Percentiles rank a stretch among this genome's conserved stretches.
Evolutionary conservation across 1,284 basidiomycete genomes (phyloP).

Genomic region (Coriolopsis trogii): DNA sequence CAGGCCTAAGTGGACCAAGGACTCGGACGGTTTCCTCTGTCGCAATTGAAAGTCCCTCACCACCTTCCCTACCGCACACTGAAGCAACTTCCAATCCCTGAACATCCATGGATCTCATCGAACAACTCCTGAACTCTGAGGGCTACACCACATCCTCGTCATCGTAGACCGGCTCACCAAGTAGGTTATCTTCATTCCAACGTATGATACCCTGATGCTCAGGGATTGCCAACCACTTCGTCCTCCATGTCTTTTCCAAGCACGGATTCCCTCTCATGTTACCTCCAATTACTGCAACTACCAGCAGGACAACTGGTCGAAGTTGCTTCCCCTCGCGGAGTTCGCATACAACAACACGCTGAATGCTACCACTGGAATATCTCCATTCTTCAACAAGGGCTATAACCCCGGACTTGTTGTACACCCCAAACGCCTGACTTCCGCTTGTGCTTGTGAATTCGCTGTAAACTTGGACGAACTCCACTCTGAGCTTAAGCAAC

Average conservation of each 20-base stretch:
- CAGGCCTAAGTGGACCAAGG: too few species aligned
- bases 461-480: slow-evolving; percentile 1
- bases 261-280: slow-evolving; percentile 33
- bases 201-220: slow-evolving; percentile 36
- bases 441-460: too few species aligned
- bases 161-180: too few species aligned
- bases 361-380: neutral
- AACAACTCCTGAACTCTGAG: neutral
- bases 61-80: slow-evolving; percentile 1
- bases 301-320: slow-evolving; percentile 41
- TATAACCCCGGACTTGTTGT: too few species aligned
- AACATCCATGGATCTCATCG: slow-evolving; percentile 7
- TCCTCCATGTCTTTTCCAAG: slow-evolving; percentile 32
- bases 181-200: slow-evolving; percentile 10
- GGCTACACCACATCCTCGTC: too few species aligned
- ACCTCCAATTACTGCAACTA: slow-evolving; percentile 35
- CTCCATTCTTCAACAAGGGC: neutral
- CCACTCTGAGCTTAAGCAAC: too few species aligned
- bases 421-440: too few species aligned
- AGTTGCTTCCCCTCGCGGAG: slow-evolving; percentile 10
- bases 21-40: too few species aligned
- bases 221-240: slow-evolving; percentile 34
- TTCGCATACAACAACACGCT: slow-evolving; percentile 8
- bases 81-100: slow-evolving; percentile 8
- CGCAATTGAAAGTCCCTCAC: slow-evolving; percentile 7